phyloP scores from a whole-genome alignment of 2,329 filamentous ascomycete genomes.

The Aspergillus fumigatus region DNA sequence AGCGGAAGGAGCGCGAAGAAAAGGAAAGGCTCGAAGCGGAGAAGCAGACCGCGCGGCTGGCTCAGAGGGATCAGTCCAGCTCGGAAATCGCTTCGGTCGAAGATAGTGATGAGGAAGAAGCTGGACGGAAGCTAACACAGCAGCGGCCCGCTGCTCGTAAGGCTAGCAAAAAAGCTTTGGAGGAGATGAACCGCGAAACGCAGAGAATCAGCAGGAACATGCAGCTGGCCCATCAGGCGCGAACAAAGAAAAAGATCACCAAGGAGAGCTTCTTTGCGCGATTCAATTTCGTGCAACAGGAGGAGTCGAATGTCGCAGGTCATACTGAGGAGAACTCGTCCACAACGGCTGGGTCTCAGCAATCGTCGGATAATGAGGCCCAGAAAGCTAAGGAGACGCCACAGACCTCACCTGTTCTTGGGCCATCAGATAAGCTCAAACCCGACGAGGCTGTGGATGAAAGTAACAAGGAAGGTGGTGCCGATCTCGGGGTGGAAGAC shows the following conservation, averaged over 20 bases:
- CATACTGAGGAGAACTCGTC: conserved; percentile 28
- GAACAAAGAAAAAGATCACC: conserved; percentile 85
- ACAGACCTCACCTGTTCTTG: conserved; percentile 60
- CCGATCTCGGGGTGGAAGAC: conserved; percentile 23
- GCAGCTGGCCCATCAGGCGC: conserved; percentile 84
- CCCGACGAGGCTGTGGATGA: not conserved
- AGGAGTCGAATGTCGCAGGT: conserved; percentile 18
- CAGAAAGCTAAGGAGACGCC: conserved; percentile 55
- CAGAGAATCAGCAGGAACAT: conserved; percentile 85
- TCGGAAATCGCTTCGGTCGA: conserved; percentile 44
- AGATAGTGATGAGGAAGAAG: conserved; percentile 57
- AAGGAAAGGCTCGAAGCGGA: conserved; percentile 55
- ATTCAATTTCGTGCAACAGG: conserved; percentile 66
- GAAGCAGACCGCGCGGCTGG: conserved; percentile 34
- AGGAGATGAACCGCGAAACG: conserved; percentile 93
- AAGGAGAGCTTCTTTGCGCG: conserved; percentile 76
- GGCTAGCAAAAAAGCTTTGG: conserved; percentile 88
- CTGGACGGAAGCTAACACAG: conserved; percentile 65
- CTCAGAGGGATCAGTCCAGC: conserved; percentile 29
- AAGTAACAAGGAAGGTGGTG: not conserved
- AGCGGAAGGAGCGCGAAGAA: conserved; percentile 65
- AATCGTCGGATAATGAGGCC: conserved; percentile 41
- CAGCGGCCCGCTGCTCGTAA: conserved; percentile 66
- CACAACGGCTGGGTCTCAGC: conserved; percentile 49
- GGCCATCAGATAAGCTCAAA: conserved; percentile 14